phyloP scores from a whole-genome alignment of 352 stramenopile genomes.

The Pythium oligandrum region DNA sequence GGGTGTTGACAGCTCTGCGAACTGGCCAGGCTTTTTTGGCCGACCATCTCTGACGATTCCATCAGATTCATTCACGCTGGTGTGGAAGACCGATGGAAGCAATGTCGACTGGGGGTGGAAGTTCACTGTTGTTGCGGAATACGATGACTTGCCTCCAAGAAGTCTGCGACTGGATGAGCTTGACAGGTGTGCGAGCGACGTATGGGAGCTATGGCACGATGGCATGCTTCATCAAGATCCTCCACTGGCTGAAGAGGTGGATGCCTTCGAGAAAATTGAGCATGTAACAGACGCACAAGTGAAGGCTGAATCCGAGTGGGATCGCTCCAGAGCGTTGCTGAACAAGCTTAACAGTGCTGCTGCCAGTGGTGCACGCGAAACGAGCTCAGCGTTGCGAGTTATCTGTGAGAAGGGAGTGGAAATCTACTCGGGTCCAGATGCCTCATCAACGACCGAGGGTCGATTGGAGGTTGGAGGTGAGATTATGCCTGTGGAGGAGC shows the following conservation, averaged over 20 bases:
- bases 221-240: constrained; percentile 35
- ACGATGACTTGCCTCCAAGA: constrained; percentile 34
- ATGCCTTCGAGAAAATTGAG: constrained; percentile 26
- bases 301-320: no score
- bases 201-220: constrained; percentile 72
- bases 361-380: no score
- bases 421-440: constrained; percentile 11
- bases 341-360: no score
- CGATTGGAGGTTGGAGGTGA: no score
- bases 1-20: constrained; percentile 51
- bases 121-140: constrained; percentile 69
- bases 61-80: constrained; percentile 69
- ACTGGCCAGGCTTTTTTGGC: constrained; percentile 77
- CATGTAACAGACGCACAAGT: no score
- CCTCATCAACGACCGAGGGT: no score
- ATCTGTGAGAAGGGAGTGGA: constrained; percentile 17
- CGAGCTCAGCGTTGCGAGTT: constrained; percentile 12
- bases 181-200: constrained; percentile 47
- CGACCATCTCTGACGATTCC: constrained; percentile 65
- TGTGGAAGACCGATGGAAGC: constrained; percentile 80
- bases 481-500: no score
- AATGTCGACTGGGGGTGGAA: constrained; percentile 90
- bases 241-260: constrained; percentile 44
- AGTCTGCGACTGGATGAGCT: constrained; percentile 51
- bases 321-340: no score